These are phyloP conservation scores for Hymenoscyphus albidus DNA, from an alignment of 2,329 filamentous ascomycete genomes.

Conservation along the genomic window DNA sequence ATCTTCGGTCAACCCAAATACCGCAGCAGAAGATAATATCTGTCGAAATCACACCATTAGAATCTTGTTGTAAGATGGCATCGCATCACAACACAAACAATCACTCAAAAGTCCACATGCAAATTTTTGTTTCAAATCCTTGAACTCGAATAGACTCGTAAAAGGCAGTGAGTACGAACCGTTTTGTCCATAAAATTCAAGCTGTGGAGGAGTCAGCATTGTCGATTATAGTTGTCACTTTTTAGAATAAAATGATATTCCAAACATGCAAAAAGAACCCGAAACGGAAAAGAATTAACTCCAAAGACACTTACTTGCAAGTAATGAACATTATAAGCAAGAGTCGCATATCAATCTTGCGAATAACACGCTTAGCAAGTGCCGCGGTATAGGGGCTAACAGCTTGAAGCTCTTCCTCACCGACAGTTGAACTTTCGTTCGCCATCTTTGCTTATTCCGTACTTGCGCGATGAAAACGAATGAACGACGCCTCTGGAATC, in stretches of 20 bases:
- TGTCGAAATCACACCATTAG: slow-evolving; percentile 1
- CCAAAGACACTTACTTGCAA: slow-evolving; percentile 36
- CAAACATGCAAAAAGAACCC: too few relatives aligned
- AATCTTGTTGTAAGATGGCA: background rate
- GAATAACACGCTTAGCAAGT: slow-evolving; percentile 41
- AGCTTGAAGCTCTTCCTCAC: slow-evolving; percentile 15
- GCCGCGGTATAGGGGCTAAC: slow-evolving; percentile 20
- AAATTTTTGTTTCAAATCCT: background rate
- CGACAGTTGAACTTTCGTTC: background rate
- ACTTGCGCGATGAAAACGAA: background rate
- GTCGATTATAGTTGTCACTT: too few relatives aligned
- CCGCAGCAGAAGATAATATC: slow-evolving; percentile 41
- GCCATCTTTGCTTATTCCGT: background rate
- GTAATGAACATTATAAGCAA: slow-evolving; percentile 54
- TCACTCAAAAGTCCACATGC: background rate
- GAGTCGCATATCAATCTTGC: slow-evolving; percentile 53
- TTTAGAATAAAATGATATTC: too few relatives aligned
- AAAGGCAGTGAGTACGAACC: background rate
- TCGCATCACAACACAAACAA: background rate
- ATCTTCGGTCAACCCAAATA: slow-evolving; percentile 46
- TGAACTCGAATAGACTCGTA: background rate
- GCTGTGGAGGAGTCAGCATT: slow-evolving; percentile 26
- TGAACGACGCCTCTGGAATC: background rate
- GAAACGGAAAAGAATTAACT: too few relatives aligned
- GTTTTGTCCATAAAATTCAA: slow-evolving; percentile 46